Evolutionary conservation across 768 basidiomycete species (phyloP), one percentile per base, ranked within the genome.

Genomic region (Thelephora aurantiotincta): DNA sequence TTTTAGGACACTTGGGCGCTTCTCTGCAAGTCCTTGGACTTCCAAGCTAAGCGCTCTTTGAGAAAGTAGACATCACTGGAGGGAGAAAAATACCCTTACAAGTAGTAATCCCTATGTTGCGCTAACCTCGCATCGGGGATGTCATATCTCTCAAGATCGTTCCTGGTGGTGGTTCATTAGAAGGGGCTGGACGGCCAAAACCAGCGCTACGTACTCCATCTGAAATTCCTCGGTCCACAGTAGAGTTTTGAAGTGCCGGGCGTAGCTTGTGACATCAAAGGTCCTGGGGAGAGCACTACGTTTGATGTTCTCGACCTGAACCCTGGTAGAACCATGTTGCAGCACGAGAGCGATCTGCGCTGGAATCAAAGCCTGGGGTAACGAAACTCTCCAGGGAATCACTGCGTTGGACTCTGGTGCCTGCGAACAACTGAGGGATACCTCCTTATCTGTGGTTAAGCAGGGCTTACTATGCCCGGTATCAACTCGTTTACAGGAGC

Each of bases 171-270:
- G 14, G 19, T 33, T 6, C 37, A 11, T 34, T 30, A 35, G 34
- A 18, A 51, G 13, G n/a, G 14, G 16, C 7, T 16, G 2, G 13
- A 12, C 18, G 2, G 35, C 16, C 9, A 47, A 18, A n/a, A 35
- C 49, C 30, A 46, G 50, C n/a, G 26, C 6, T 30, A 58, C 64
- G 35, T 46, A 70, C 74, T 62, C 65, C 57, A 68, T 65, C 45
- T 69, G 69, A 49, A 69, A 63, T 48, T 75, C 75, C 51, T 78
- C 76, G 14, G 73, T 58, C 59, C 67, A 69, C 6, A 78, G 54
- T 49, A 77, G 44, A 11, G 59, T 56, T 52, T 70, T 68, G 56
- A 73, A 76, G 57, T 67, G 66, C 2, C 55, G 47, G 1, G 62
- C 64, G 51, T 78, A 75, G 1, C 70, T 68, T 2, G 61, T 50